Conservation (phyloP, 2,329 filamentous ascomycete species). For the Sphaerulina musiva region DNA sequence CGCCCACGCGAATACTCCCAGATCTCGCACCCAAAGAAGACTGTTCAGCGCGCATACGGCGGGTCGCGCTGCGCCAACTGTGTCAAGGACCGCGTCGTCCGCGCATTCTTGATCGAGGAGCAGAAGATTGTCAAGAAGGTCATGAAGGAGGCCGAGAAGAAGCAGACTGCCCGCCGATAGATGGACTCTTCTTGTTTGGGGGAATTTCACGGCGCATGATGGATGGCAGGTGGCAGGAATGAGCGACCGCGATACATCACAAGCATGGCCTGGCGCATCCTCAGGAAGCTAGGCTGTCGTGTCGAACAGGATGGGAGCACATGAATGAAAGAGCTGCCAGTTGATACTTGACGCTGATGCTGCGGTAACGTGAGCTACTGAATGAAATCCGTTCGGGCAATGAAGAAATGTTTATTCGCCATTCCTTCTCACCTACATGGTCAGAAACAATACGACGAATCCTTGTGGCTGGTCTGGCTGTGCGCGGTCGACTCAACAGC, state of each 20-base stretch:
- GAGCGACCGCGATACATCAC: constrained; percentile 9
- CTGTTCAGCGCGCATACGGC: constrained; percentile 95
- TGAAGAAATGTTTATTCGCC: no score
- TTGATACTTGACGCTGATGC: constrained; percentile 1
- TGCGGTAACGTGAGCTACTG: constrained; percentile 13
- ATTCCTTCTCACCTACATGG: no score
- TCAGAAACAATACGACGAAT: no score
- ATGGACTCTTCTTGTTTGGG: constrained; percentile 12
- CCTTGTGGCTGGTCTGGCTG: no score
- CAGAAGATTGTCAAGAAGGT: constrained; percentile 99
- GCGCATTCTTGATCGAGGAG: constrained; percentile 99
- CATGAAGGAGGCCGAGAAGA: constrained; percentile 92
- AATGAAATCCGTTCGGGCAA: constrained; percentile 12
- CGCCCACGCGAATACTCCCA: constrained; percentile 95
- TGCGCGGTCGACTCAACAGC: no score
- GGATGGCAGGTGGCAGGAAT: constrained; percentile 2
- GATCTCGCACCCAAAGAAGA: constrained; percentile 99
- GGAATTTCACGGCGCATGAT: constrained; percentile 13
- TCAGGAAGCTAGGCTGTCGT: constrained; percentile 3
- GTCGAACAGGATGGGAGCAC: constrained; percentile 9
- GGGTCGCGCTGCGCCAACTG: constrained; percentile 98
- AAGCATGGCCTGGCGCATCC: constrained; percentile 7
- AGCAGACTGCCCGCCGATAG: constrained; percentile 36
- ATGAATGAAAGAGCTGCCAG: constrained; percentile 1
- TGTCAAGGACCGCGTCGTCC: constrained; percentile 95